Percentiles rank a stretch among this genome's conserved stretches.
These are phyloP conservation scores for Eimeria falciformis DNA, from an alignment of 169 alveolate genomes.

Conservation along the genomic window DNA sequence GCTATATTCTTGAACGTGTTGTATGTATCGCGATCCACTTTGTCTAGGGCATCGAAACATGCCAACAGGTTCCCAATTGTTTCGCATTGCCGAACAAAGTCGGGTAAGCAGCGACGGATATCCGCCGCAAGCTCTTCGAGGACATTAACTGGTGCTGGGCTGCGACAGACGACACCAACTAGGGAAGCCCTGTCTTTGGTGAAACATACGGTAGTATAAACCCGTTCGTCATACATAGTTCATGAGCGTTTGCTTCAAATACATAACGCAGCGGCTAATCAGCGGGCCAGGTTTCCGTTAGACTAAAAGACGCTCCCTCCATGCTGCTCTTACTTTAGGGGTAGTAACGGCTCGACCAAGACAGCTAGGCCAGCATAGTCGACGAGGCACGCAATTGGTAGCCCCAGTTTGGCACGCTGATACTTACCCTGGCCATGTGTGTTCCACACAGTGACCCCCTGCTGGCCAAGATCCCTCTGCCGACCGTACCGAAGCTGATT, in stretches of 20 bases:
- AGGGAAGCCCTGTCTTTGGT: background rate
- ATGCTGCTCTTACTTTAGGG: conserved; percentile 38
- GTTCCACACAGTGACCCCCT: conserved; percentile 63
- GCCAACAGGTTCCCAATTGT: conserved; percentile 52
- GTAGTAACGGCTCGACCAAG: conserved; percentile 75
- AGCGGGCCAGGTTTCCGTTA: too few relatives aligned
- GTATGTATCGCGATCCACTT: conserved; percentile 69
- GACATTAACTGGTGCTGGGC: conserved; percentile 76
- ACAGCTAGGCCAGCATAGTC: conserved; percentile 74
- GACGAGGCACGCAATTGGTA: conserved; percentile 68
- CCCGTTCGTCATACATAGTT: too few relatives aligned
- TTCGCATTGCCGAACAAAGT: conserved; percentile 75
- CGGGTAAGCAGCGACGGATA: conserved; percentile 65
- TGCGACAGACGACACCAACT: conserved; percentile 19
- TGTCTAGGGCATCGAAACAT: conserved; percentile 70
- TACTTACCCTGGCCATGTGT: conserved; percentile 54
- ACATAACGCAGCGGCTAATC: too few relatives aligned
- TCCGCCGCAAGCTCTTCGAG: conserved; percentile 66
- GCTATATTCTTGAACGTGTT: conserved; percentile 65
- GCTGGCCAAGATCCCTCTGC: conserved; percentile 38
- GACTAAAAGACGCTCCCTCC: too few relatives aligned
- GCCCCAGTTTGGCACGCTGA: conserved; percentile 67
- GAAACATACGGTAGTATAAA: background rate
- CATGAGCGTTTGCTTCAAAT: too few relatives aligned
- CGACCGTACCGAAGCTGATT: conserved; percentile 27